Evolutionary conservation across 164 flowering plant genomes (phyloP), one percentile per base, ranked within the genome.

Genomic region (Vitis cinerea): DNA sequence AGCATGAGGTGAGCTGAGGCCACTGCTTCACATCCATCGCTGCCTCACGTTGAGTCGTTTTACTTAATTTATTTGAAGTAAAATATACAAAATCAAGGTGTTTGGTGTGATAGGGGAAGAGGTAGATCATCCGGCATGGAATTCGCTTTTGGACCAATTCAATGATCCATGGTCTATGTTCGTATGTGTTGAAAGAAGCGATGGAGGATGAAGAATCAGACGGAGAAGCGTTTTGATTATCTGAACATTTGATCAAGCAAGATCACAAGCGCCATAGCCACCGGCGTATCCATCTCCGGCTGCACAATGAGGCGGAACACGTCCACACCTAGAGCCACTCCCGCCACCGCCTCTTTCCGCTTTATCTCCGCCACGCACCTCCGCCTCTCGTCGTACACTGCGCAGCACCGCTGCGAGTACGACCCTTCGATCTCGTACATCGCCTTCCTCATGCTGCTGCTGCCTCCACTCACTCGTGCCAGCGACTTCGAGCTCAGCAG

Each of bases 181-280:
- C 27, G 7, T 37, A 37, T 37, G 7, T 37, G 44, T 6, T 37
- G 44, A 37, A 37, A 37, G 44, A 3, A 37, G 44, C 6, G 44
- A 37, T 37, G 6, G 44, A 37, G 44, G 44, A 37, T 0, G 44
- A 37, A 37, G 44, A 37, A 30, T 56, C 30, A 65, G 47, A 16
- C 0, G 31, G 76, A 72, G 64, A 65, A 49, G 49, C 77, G 72
- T 56, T 63, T 30, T 8, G 78, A 71, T n/a, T 86, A 80, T 10
- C 83, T 77, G 53, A 85, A 91, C 97, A 90, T 93, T 72, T 91
- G 93, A 37, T 93, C 97, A 1, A 93, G 85, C 3, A 87, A 71
- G 66, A 93, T 84, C 48, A 91, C 94, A 0, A 91, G 67, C 1
- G 93, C 83, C 98, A 93, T 93, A 53, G 91, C 94, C 1, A 81